Percentiles rank a stretch among this genome's conserved stretches.
These are phyloP conservation scores for Microdochium trichocladiopsis DNA, from an alignment of 2,329 filamentous ascomycete species.

Conservation along the genomic window DNA sequence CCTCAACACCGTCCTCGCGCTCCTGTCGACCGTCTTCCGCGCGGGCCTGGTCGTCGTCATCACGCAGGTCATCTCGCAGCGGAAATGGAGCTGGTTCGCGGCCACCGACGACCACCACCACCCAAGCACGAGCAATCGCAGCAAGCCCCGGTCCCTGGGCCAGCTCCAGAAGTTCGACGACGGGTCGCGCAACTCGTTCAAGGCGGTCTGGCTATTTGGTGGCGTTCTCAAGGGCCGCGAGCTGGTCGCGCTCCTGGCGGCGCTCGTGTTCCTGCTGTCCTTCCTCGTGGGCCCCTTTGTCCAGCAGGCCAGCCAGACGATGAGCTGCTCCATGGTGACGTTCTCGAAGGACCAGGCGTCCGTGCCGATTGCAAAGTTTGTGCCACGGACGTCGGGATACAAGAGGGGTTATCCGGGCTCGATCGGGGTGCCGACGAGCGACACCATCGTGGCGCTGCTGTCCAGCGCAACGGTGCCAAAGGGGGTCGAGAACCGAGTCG, in stretches of 20 bases:
- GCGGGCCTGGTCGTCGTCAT: not conserved
- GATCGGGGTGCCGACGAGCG: not conserved
- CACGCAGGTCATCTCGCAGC: not conserved
- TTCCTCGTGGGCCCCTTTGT: not conserved
- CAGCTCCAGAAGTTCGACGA: not conserved
- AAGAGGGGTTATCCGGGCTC: not conserved
- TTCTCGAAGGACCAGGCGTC: too few species aligned
- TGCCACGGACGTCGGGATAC: not conserved
- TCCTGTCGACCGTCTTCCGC: not conserved
- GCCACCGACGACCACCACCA: not conserved
- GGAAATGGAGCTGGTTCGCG: not conserved
- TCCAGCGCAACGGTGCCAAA: not conserved
- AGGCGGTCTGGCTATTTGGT: not conserved
- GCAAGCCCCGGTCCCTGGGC: not conserved
- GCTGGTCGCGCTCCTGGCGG: not conserved
- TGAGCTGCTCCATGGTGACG: not conserved
- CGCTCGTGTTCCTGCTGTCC: not conserved
- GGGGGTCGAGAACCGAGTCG: not conserved
- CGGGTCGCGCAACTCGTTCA: not conserved
- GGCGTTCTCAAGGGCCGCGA: not conserved
- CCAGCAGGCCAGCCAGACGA: not conserved
- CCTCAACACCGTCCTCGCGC: not conserved
- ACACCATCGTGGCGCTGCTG: not conserved
- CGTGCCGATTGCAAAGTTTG: not conserved
- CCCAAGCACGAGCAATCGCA: not conserved